Conservation (phyloP, 1,284 basidiomycete species). For the Trametes sp. region DNA sequence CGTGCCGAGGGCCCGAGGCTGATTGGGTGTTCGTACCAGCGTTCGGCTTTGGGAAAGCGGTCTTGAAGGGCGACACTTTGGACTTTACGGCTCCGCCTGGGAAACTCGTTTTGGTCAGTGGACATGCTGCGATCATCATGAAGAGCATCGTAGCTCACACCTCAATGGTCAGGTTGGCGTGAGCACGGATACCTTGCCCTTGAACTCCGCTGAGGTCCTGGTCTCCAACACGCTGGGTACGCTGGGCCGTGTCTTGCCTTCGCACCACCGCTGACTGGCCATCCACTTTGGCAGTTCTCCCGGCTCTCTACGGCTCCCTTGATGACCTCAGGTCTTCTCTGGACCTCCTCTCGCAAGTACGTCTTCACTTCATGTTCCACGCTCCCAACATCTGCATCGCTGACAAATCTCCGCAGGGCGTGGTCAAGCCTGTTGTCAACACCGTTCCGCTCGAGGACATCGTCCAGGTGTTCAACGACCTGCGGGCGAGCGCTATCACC, state of each 20-base stretch:
- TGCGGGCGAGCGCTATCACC: slow-evolving; percentile 15
- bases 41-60: slow-evolving; percentile 12
- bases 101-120: slow-evolving; percentile 13
- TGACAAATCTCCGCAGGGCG: slow-evolving; percentile 3
- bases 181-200: slow-evolving; percentile 10
- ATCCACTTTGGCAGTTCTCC: slow-evolving; percentile 4
- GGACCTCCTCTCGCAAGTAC: slow-evolving; percentile 17
- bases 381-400: background rate
- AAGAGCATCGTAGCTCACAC: background rate
- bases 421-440: slow-evolving; percentile 21
- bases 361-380: no score
- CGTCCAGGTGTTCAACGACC: slow-evolving; percentile 19
- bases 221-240: slow-evolving; percentile 3
- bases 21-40: background rate
- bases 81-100: slow-evolving; percentile 1
- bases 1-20: background rate
- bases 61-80: background rate
- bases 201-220: slow-evolving; percentile 4
- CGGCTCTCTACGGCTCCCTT: slow-evolving; percentile 21
- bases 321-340: slow-evolving; percentile 19
- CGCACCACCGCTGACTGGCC: no score
- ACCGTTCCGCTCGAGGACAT: slow-evolving; percentile 20
- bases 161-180: slow-evolving; percentile 3
- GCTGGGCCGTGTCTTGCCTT: background rate
- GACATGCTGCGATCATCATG: no score